Percentiles rank a stretch among this genome's conserved stretches.
Evolutionary conservation across 108 stramenopile species (phyloP).

Genomic region (Discostella stelligeroides): DNA sequence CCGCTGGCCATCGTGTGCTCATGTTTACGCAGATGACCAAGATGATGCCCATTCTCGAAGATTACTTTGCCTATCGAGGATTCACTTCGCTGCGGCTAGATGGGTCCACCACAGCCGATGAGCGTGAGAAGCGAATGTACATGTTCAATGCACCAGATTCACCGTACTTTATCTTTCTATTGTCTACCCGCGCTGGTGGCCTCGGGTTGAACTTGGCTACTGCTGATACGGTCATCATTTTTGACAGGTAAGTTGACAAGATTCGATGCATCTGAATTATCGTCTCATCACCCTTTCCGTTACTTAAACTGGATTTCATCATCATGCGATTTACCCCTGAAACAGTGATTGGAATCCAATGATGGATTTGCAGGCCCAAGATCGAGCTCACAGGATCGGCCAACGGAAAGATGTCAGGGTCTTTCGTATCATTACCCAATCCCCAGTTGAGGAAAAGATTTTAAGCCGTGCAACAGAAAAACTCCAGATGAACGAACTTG

Average conservation of each 20-base stretch:
- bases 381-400: constrained; percentile 97
- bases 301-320: not conserved
- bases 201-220: constrained; percentile 84
- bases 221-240: constrained; percentile 97
- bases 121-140: constrained; percentile 95
- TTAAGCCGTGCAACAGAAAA: constrained; percentile 91
- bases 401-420: constrained; percentile 90
- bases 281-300: not conserved
- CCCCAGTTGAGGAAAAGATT: constrained; percentile 94
- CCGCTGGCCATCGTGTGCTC: constrained; percentile 92
- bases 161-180: constrained; percentile 89
- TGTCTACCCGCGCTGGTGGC: constrained; percentile 95
- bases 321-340: not conserved
- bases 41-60: constrained; percentile 93
- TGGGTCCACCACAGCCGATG: constrained; percentile 91
- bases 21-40: constrained; percentile 97
- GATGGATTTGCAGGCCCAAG: constrained; percentile 97
- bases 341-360: constrained; percentile 99
- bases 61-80: constrained; percentile 84
- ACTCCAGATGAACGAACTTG: constrained; percentile 90
- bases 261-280: not conserved
- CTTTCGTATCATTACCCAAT: constrained; percentile 90
- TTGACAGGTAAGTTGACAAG: constrained; percentile 56
- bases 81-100: constrained; percentile 82
- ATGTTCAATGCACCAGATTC: constrained; percentile 92